Base-by-base conservation (phyloP, 768 basidiomycete genomes). In the Tricholoma matsutake region DNA sequence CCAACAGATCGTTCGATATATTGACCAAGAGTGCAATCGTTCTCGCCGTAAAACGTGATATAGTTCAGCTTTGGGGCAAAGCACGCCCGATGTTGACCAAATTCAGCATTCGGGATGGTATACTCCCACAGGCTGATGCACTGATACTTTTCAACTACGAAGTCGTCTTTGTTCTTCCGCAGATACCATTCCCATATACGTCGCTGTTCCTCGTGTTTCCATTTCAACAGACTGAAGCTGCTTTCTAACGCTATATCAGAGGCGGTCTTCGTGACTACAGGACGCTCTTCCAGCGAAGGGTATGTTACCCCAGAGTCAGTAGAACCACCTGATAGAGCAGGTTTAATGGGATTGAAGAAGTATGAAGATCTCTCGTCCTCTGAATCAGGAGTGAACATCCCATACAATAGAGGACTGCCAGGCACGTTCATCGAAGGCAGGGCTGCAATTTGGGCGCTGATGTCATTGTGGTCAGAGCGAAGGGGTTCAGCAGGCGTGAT, bases 171-270 rank as follows among this genome's bases (percentile, higher is more conserved):
- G 69, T 95, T 94, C 74, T 93, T 91, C 54, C 91, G 85, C 10
- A 92, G 77, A 69, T 96, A 96, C 95, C 94, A 97, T 67, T 94
- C 92, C 95, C 96, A 98, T 29, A 96, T 85, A 45, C 92, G 87
- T 37, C 90, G 83, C 64, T 93, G 90, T 66, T 96, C 94, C 65
- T 89, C 88, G 59, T 95, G 91, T 64, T 88, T 87, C 80, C 87
- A 88, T 70, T 89, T 87, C 39, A 91, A 75, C 37, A 86, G 78
- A 52, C 82, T 83, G 41, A 91, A 83, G 18, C 80, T 82, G 68
- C 92, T 93, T 68, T 95, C 89, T 37, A 87, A 75, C 10, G 81
- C 74, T 53, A 97, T 92, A 66, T 95, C 92, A 29, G 83, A 77
- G 1, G 77, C 75, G 0, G 86, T 85, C 67, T 87, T 92, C 37